These are phyloP conservation scores for Saturnispora sanitii DNA, from an alignment of 805 yeast genomes.

Conservation along the genomic window DNA sequence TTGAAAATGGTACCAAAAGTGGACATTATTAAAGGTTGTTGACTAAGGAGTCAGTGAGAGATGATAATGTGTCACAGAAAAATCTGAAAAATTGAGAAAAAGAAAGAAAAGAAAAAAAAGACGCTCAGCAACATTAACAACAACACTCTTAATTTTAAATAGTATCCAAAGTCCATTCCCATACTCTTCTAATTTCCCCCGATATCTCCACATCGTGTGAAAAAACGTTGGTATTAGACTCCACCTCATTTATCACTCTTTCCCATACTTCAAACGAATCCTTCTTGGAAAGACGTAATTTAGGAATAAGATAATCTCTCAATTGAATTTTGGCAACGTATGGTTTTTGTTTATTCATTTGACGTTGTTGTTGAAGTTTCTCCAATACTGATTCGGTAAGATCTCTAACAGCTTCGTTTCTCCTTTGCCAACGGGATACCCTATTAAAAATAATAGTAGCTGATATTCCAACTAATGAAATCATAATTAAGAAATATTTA, in stretches of 20 bases:
- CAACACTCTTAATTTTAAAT: no score
- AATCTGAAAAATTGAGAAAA: neutral
- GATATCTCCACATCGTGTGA: slow-evolving; percentile 57
- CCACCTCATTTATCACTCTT: slow-evolving; percentile 44
- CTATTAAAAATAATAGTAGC: slow-evolving; percentile 24
- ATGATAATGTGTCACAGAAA: slow-evolving; percentile 4
- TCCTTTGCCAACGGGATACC: slow-evolving; percentile 29
- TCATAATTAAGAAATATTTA: slow-evolving; percentile 17
- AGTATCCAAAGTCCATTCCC: slow-evolving; percentile 68
- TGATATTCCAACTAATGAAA: slow-evolving; percentile 4
- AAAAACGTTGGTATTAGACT: slow-evolving; percentile 56
- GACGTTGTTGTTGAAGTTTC: slow-evolving; percentile 40
- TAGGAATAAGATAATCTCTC: slow-evolving; percentile 48
- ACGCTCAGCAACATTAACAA: no score
- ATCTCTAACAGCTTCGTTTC: slow-evolving; percentile 34
- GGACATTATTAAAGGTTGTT: slow-evolving; percentile 39
- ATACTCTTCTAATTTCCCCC: slow-evolving; percentile 80
- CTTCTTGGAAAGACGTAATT: slow-evolving; percentile 22
- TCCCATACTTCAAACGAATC: slow-evolving; percentile 49
- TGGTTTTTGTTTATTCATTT: slow-evolving; percentile 25
- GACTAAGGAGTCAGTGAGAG: neutral
- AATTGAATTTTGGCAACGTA: slow-evolving; percentile 64
- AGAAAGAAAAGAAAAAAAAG: no score
- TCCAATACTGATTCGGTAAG: slow-evolving; percentile 39
- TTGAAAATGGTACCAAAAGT: slow-evolving; percentile 54